A percentile compares a stretch with the other conserved stretches of the same genome.
Evolutionary conservation across 106 monocot species (phyloP).

Genomic region (Dendrobium huoshanense): DNA sequence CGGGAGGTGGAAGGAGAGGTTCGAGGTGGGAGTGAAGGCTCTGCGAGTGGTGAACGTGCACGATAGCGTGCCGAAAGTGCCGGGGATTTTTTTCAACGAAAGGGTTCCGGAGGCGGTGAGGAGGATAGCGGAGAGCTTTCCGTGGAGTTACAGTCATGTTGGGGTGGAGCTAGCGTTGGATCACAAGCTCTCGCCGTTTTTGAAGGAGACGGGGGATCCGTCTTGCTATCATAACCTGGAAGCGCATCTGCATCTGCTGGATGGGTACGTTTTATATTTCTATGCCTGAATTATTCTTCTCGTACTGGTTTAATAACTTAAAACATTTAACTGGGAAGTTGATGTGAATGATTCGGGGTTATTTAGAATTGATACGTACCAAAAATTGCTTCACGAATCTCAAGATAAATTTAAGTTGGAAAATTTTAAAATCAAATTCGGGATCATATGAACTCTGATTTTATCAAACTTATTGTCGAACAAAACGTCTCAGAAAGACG

Average conservation of each 20-base stretch:
- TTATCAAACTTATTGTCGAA: no score
- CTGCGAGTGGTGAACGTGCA: constrained; percentile 79
- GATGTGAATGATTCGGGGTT: no score
- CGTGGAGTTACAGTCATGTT: constrained; percentile 80
- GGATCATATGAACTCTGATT: no score
- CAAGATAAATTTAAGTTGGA: no score
- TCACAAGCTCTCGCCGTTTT: constrained; percentile 63
- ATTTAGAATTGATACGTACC: no score
- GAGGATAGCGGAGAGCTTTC: constrained; percentile 29
- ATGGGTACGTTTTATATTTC: constrained; percentile 40
- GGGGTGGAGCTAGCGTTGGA: constrained; percentile 73
- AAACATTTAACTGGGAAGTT: no score
- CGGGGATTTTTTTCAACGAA: constrained; percentile 75
- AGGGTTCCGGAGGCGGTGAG: constrained; percentile 20
- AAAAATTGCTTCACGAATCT: no score
- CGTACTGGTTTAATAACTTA: no score
- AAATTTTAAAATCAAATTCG: no score
- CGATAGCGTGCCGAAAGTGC: constrained; percentile 74
- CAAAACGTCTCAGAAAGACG: no score
- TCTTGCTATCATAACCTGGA: constrained; percentile 76
- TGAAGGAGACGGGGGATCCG: constrained; percentile 62
- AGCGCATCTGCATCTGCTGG: constrained; percentile 75
- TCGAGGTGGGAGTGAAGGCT: constrained; percentile 55
- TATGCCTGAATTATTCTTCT: no score
- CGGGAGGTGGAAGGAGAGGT: constrained; percentile 54